Base-by-base conservation (phyloP, 2,329 filamentous ascomycete species). In the Alternaria solani region DNA sequence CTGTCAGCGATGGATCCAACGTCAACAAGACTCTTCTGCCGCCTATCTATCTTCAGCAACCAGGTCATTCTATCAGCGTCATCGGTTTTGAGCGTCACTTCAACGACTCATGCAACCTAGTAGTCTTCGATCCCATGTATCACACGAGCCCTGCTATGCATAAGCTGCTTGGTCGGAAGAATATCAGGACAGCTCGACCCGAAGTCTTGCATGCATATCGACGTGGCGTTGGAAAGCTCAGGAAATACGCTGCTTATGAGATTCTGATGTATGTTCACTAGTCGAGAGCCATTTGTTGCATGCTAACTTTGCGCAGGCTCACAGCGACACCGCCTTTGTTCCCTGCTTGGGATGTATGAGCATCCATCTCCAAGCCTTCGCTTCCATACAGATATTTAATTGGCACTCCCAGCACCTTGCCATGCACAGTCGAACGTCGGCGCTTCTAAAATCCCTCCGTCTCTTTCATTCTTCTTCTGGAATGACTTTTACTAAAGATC, bases 101-200 rank as follows among this genome's bases (percentile, higher is more conserved):
- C 34, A 84, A 90, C 60, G 91, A 91, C 26, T 81, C 82, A 18
- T 81, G 84, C 52, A 91, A 91, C 67, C 81, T 98, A 18, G 82
- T 98, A 0, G 91, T 97, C 12, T 96, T 97, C 74, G 94, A 98
- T 74, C 93, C 94, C 1, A 91, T 91, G 80, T 93, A 92, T 75
- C 88, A 86, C 55, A 90, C 93, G 46, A 86, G 89, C 1, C 82
- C 83, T 2, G 84, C 83, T 18, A 85, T 96, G 70, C 84, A 82
- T 63, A 86, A 85, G 54, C 78, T 92, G 64, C 28, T 81, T 86
- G 44, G 86, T 81, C 28, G 82, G 75, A 66, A 78, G 64, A 70
- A 79, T 70, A 78, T 71, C 70, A 79, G 38, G 79, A 87, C 72
- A 72, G 78, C 51, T 76, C 79, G 90, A 16, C 80, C 97, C 14